These are phyloP conservation scores for Tricholoma bakamatsutake DNA, from an alignment of 768 basidiomycete genomes.

Conservation along the genomic window DNA sequence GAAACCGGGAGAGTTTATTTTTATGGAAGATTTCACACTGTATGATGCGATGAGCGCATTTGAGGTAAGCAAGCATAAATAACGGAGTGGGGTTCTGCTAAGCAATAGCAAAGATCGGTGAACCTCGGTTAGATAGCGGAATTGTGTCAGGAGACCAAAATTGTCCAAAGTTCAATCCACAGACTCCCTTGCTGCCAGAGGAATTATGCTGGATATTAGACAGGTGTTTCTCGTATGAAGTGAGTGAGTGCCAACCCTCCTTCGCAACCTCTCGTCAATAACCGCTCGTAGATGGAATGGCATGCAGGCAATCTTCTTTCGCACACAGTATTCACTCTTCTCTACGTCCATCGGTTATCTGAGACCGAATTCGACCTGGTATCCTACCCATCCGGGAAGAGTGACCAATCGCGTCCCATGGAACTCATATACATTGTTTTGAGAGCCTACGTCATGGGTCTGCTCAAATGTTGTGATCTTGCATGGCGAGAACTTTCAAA, in stretches of 20 bases:
- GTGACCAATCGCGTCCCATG: conserved; percentile 44
- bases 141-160: conserved; percentile 39
- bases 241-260: conserved; percentile 25
- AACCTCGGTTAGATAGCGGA: conserved; percentile 86
- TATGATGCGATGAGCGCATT: conserved; percentile 94
- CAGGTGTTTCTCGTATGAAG: conserved; percentile 72
- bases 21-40: conserved; percentile 66
- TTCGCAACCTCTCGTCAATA: conserved; percentile 1
- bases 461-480: conserved; percentile 78
- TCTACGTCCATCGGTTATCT: conserved; percentile 61
- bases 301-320: conserved; percentile 80
- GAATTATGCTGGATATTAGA: conserved; percentile 91
- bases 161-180: conserved; percentile 54
- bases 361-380: conserved; percentile 55
- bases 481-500: conserved; percentile 79
- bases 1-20: conserved; percentile 53
- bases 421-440: conserved; percentile 68
- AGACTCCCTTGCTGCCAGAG: conserved; percentile 58
- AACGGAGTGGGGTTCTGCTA: background rate
- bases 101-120: conserved; percentile 61
- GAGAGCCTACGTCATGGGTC: conserved; percentile 56
- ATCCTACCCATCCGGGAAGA: conserved; percentile 15
- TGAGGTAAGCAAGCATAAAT: conserved; percentile 45
- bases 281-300: conserved; percentile 68
- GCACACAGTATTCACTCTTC: conserved; percentile 77